phyloP scores from a whole-genome alignment of 345 rosid genomes.

The Salix caprea region DNA sequence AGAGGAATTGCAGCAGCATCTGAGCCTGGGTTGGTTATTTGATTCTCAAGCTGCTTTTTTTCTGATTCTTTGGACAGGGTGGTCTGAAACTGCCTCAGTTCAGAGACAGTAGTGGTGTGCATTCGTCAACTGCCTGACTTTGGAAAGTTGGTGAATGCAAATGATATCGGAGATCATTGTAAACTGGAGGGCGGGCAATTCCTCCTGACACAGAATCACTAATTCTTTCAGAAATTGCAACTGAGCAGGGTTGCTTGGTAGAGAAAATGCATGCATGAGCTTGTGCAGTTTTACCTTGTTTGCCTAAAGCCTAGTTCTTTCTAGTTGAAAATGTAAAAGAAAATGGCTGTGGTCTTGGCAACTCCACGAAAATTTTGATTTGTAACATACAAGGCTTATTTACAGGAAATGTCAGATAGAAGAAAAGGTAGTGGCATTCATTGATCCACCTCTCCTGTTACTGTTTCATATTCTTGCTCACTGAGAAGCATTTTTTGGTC shows the following conservation, averaged over 20 bases:
- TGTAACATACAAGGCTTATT: slow-evolving; percentile 46
- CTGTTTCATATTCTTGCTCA: slow-evolving; percentile 1
- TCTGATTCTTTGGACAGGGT: slow-evolving; percentile 1
- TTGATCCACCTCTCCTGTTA: slow-evolving; percentile 27
- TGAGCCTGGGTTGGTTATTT: slow-evolving; percentile 7
- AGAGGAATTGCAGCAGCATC: slow-evolving; percentile 8
- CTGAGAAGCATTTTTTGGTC: background rate
- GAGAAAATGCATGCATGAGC: slow-evolving; percentile 12
- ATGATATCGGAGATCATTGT: background rate
- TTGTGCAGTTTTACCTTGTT: slow-evolving; percentile 19
- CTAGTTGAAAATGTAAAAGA: slow-evolving; percentile 31
- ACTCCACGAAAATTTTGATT: slow-evolving; percentile 49
- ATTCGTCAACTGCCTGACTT: background rate
- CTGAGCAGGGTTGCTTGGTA: slow-evolving; percentile 8
- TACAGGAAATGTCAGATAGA: slow-evolving; percentile 40
- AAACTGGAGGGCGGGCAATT: background rate
- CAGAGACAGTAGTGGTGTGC: background rate
- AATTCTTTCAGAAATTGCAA: slow-evolving; percentile 27
- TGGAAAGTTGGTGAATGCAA: background rate
- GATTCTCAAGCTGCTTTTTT: slow-evolving; percentile 15
- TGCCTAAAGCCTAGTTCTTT: slow-evolving; percentile 23
- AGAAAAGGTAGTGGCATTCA: slow-evolving; percentile 29
- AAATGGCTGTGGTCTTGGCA: slow-evolving; percentile 21
- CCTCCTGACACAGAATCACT: slow-evolving; percentile 4
- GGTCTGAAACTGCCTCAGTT: background rate